Evolutionary conservation across 352 stramenopile species (phyloP), one percentile per base, ranked within the genome.

Genomic region (Globisporangium rhizosaccharum): DNA sequence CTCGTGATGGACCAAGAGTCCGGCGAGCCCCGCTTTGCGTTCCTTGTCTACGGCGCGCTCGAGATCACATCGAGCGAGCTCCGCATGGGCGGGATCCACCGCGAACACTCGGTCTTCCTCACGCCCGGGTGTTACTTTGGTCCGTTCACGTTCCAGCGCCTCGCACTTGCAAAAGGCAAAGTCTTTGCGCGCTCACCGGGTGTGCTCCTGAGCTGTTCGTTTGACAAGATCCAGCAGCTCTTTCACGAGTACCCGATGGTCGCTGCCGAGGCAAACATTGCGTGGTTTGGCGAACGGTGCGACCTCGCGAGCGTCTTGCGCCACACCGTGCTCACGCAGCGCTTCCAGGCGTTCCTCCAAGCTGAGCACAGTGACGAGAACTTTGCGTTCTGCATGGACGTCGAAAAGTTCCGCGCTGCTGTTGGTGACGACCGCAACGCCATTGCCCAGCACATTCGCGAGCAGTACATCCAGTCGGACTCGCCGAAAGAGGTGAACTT

Each of bases 361-460:
- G 71, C 80, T 5, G 82, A 92, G 53, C 82, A 90, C 51, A 90
- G 80, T 15, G 82, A 90, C 42, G 82, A 92, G 50, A 92, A 92
- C 56, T 89, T 85, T 45, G 66, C 75, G 25, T 92, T 92, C 50
- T 87, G 81, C 48, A 62, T 87, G 26, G 76, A 88, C 39, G 71
- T 92, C 14, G 75, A 89, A 36, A 73, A 70, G 47, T 90, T 82
- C 37, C 74, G 78, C 10, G 37, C 54, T 0, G 50, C 67, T 0
- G 39, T 61, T 28, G 58, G 67, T 8, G 59, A 67, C 14, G 69
- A 73, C 23, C 72, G 74, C 30, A 67, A 67, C 2, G 36, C 63
- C 26, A 55, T 79, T 25, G 69, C 79, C 0, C 61, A 61, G 6
- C 65, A 79, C 46, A 87, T 91, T 30, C 65, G 63, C 18, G 63